Evolutionary conservation across 2,329 filamentous ascomycete species (phyloP), one percentile per base, ranked within the genome.

Genomic region (Lachnellula suecica): DNA sequence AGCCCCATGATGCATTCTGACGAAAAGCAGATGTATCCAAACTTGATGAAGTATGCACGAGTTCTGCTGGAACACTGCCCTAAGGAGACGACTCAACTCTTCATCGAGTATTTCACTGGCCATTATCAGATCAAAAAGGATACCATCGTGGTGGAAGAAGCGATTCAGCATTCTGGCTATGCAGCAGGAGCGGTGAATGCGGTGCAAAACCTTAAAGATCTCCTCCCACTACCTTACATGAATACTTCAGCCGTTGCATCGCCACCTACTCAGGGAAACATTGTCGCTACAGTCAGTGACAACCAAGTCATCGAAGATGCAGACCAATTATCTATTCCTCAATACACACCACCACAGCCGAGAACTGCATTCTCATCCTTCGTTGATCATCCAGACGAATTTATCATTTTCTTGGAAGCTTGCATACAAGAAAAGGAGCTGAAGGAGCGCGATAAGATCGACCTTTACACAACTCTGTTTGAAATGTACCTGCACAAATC

Each of bases 401-500:
- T 99, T 63, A 93, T 97, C 57, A 76, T 84, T 15, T 99, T 99
- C 67, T 77, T 99, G 0, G 93, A 99, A 71, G 91, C 91, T 4
- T 92, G 93, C 55, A 81, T 96, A 4, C 75, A 85, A 45, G 86
- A 91, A 52, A 77, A 84, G 19, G 79, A 81, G 20, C 71, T 96
- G n/a, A 84, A 83, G 19, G 78, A 88, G 31, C 79, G 84, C 8
- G 89, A 97, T 66, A 88, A 85, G 58, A 82, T 87, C 1, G 95
- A 99, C 68, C 78, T 99, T 15, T 94, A 94, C 66, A 97, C 93
- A 0, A 97, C 95, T 0, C 71, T 99, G 13, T 97, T 99, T 66
- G 95, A 99, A 70, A 97, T 99, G 88, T 99, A 97, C 66, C 76
- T 99, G 8, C 89, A 96, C 69, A 94, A 91, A 63, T 89, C 93